phyloP scores from a whole-genome alignment of 495 filamentous ascomycete genomes.

The Sporormia fimetaria region DNA sequence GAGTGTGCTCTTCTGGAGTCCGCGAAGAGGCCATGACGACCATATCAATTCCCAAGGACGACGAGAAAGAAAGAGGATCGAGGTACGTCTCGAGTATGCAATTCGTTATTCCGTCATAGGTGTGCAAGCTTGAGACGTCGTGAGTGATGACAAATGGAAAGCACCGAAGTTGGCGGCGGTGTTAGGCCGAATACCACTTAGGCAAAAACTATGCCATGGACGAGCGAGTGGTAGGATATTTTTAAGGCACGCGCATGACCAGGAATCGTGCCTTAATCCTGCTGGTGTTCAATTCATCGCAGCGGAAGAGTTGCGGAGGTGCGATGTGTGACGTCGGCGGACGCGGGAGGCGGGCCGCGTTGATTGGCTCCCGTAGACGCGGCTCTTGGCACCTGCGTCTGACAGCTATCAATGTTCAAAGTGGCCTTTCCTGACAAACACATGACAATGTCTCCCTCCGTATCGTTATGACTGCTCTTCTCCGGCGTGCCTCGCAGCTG shows the following conservation, averaged over 20 bases:
- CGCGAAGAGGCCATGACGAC: background rate
- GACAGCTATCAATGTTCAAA: slow-evolving; percentile 8
- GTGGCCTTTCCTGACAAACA: slow-evolving; percentile 17
- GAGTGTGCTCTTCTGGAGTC: slow-evolving; percentile 8
- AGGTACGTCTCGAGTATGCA: too few relatives aligned
- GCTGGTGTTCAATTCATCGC: too few relatives aligned
- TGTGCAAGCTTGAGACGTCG: background rate
- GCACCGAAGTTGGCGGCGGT: background rate
- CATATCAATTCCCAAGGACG: background rate
- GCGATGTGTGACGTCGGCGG: too few relatives aligned
- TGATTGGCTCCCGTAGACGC: slow-evolving; percentile 7
- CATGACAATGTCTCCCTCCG: slow-evolving; percentile 1
- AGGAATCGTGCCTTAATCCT: too few relatives aligned
- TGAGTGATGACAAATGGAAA: slow-evolving; percentile 17
- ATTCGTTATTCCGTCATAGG: background rate
- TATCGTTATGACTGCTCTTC: slow-evolving; percentile 15
- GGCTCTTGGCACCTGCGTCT: slow-evolving; percentile 9
- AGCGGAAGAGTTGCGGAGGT: background rate
- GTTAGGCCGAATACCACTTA: too few relatives aligned
- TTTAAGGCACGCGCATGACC: too few relatives aligned
- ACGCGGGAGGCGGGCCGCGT: background rate
- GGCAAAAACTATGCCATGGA: slow-evolving; percentile 3
- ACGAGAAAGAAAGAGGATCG: slow-evolving; percentile 1
- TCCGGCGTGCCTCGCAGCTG: slow-evolving; percentile 3
- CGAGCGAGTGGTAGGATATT: background rate